Percentiles rank a stretch among this genome's conserved stretches.
Evolutionary conservation across 148 eudicot genomes (phyloP).

Genomic region (Persicaria maculosa): DNA sequence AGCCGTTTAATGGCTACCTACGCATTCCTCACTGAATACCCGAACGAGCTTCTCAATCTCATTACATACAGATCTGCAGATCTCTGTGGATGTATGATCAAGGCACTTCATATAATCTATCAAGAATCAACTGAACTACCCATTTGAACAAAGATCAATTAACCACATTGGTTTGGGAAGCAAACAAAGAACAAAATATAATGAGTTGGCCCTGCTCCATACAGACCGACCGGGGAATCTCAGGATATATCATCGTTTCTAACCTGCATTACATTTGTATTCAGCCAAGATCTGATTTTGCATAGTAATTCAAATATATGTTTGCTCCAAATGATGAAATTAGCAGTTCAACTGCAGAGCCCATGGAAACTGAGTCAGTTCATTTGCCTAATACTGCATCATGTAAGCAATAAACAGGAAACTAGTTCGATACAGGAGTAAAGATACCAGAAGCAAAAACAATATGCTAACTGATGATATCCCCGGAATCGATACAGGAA

Average conservation of each 20-base stretch:
- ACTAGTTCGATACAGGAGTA: neutral
- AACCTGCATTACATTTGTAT: neutral
- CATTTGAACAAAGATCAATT: no score
- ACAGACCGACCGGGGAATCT: no score
- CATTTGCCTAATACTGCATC: neutral
- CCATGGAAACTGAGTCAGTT: constrained; percentile 1
- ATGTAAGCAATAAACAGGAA: neutral
- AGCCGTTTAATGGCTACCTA: no score
- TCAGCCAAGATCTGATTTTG: neutral
- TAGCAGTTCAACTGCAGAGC: neutral
- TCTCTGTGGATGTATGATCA: no score
- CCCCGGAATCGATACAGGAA: neutral
- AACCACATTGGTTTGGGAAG: no score
- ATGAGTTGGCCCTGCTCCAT: no score
- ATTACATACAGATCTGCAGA: no score
- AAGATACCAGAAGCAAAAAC: neutral
- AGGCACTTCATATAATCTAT: no score
- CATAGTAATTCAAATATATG: neutral
- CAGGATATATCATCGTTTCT: neutral
- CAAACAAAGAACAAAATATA: no score
- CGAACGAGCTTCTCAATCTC: no score
- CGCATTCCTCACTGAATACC: no score
- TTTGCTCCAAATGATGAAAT: neutral
- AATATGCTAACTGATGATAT: neutral
- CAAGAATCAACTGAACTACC: no score